Evolutionary conservation across 129 eudicot genomes (phyloP), one percentile per base, ranked within the genome.

Genomic region (Mikania micrantha): DNA sequence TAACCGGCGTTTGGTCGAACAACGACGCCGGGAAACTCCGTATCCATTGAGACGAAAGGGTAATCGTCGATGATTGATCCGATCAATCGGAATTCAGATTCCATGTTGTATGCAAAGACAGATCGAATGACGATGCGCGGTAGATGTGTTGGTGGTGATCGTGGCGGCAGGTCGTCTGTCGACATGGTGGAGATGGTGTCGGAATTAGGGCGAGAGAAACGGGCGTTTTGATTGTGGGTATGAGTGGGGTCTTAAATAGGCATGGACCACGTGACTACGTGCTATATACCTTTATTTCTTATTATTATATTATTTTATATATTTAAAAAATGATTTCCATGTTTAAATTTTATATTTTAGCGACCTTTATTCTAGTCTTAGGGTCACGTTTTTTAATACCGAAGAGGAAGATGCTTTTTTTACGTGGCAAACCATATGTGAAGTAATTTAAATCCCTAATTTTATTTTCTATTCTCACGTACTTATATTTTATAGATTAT

Each of bases 21-120:
- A 1, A 86, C 77, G 4, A 86, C 85, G 71, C 96, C 96, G 63
- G 96, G 96, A 67, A 88, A 88, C 71, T 88, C 96, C 0, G 91
- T 88, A 20, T 88, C 96, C 96, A 88, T 88, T 3, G 92, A 74
- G 7, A 86, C 80, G 65, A 42, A 90, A 20, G 88, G 87, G 70
- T 15, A 86, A 3, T 41, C 56, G 16, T 81, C 88, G 77, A 86
- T 72, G 19, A 79, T 19, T 11, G 59, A 24, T 10, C 81, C 73
- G 69, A 90, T 86, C 8, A 86, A 24, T 5, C 19, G 31, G 67
- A 90, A 86, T 66, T 90, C 96, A 0, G 62, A 36, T 0, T 70
- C 81, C 2, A 80, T 62, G 60, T 90, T 90, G 66, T 66, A 31
- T 15, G 90, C 66, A 77, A 85, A 90, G 1, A 90, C 96, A 3